Percentiles rank a stretch among this genome's conserved stretches.
These are phyloP conservation scores for Schrenkiella parvula DNA, from an alignment of 345 rosid species.

Conservation along the genomic window DNA sequence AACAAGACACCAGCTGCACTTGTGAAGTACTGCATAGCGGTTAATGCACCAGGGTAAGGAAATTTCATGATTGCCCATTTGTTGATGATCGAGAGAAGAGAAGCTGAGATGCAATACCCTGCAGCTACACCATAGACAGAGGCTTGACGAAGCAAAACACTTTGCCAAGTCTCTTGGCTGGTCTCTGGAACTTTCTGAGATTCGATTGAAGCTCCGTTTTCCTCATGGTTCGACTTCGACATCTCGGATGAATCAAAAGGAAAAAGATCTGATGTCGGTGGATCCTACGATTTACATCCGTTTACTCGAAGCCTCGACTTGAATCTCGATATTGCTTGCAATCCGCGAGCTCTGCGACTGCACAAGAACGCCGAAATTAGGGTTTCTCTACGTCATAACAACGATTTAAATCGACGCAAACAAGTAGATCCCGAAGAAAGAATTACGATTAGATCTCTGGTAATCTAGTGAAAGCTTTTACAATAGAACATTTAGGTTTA, in stretches of 20 bases:
- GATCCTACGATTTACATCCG: neutral
- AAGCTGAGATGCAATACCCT: constrained; percentile 92
- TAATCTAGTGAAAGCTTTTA: neutral
- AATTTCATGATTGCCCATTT: constrained; percentile 98
- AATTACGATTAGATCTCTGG: neutral
- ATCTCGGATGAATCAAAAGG: constrained; percentile 25
- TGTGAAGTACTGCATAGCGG: constrained; percentile 87
- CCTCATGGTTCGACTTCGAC: constrained; percentile 50
- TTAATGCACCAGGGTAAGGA: constrained; percentile 94
- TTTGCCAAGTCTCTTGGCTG: constrained; percentile 40
- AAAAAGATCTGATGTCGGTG: neutral
- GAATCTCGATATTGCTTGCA: neutral
- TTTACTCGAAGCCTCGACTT: neutral
- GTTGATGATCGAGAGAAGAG: constrained; percentile 90
- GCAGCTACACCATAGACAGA: constrained; percentile 78
- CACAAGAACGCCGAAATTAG: neutral
- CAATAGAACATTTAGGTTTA: neutral
- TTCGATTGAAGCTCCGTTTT: constrained; percentile 34
- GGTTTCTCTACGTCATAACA: neutral
- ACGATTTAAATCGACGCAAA: neutral
- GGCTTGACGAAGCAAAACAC: constrained; percentile 47
- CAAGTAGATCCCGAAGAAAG: neutral
- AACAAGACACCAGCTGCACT: constrained; percentile 80
- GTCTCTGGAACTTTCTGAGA: constrained; percentile 24
- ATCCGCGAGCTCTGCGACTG: neutral